Conservation (phyloP, 1,284 basidiomycete genomes). For the Tausonia pullulans region DNA sequence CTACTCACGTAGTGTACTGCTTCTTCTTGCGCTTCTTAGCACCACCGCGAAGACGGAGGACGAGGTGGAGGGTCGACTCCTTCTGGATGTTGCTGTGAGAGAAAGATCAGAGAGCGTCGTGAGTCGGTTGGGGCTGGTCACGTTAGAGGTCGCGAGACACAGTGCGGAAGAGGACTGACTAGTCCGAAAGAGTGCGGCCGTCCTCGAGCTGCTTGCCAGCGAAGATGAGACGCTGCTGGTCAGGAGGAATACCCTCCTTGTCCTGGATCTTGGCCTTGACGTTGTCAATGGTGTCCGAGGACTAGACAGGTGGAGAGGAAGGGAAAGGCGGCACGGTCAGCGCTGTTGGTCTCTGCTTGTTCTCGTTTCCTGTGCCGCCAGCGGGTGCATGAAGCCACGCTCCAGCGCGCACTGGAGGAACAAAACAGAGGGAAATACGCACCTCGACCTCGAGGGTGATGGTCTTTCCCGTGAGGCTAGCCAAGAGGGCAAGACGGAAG, state of each 20-base stretch:
- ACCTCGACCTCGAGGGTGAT: slow-evolving; percentile 84
- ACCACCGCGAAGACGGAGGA: slow-evolving; percentile 72
- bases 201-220: slow-evolving; percentile 61
- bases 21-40: slow-evolving; percentile 98
- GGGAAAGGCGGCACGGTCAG: neutral
- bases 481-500: slow-evolving; percentile 1
- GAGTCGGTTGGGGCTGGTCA: too few relatives aligned
- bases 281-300: slow-evolving; percentile 91
- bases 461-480: slow-evolving; percentile 92
- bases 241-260: slow-evolving; percentile 59
- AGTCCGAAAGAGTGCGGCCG: slow-evolving; percentile 38
- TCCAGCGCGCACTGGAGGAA: neutral
- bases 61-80: slow-evolving; percentile 89
- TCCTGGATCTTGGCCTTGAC: slow-evolving; percentile 73
- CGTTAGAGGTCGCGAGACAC: too few relatives aligned
- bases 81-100: slow-evolving; percentile 66
- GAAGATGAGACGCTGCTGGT: slow-evolving; percentile 73
- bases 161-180: slow-evolving; percentile 17
- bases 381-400: too few relatives aligned
- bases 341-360: neutral
- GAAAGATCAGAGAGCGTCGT: too few relatives aligned
- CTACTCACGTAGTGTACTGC: slow-evolving; percentile 57
- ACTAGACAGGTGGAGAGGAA: slow-evolving; percentile 20
- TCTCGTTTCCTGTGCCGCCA: neutral
- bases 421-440: neutral